Evolutionary conservation across 2,329 filamentous ascomycete genomes (phyloP).

Genomic region (Amesomyces nigricolor): DNA sequence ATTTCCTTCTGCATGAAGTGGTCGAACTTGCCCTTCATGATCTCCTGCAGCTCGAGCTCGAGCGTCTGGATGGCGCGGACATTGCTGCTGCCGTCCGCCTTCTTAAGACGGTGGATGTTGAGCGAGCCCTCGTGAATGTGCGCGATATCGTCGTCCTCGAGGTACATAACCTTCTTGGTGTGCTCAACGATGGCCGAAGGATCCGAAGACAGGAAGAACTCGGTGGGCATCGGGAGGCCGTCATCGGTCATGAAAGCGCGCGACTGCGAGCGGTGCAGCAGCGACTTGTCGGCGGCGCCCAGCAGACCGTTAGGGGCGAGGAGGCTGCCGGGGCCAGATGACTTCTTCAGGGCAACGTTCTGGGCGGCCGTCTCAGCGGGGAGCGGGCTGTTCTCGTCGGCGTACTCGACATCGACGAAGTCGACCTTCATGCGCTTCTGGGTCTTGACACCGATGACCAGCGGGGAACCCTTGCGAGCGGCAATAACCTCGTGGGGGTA

Average conservation of each 20-base stretch:
- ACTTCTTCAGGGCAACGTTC: conserved; percentile 94
- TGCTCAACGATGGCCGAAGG: conserved; percentile 98
- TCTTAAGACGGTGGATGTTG: conserved; percentile 97
- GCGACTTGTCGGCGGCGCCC: conserved; percentile 91
- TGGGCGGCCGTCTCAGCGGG: conserved; percentile 92
- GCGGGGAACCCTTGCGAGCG: conserved; percentile 93
- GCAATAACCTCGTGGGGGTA: conserved; percentile 97
- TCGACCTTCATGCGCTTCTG: conserved; percentile 99
- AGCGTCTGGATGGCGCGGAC: conserved; percentile 97
- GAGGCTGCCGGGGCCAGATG: conserved; percentile 68
- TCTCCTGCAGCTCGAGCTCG: conserved; percentile 98
- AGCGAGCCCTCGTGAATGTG: conserved; percentile 98
- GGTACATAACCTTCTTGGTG: conserved; percentile 99
- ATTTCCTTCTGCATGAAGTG: conserved; percentile 99
- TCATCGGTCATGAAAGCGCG: conserved; percentile 98
- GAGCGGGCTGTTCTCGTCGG: conserved; percentile 75
- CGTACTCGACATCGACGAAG: conserved; percentile 98
- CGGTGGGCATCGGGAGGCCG: conserved; percentile 93
- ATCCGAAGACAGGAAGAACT: conserved; percentile 99
- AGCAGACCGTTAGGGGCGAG: conserved; percentile 65
- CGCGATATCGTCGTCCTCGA: conserved; percentile 98
- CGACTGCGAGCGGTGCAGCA: conserved; percentile 96
- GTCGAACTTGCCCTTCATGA: conserved; percentile 99
- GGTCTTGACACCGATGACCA: conserved; percentile 95
- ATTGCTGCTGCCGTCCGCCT: conserved; percentile 94